phyloP scores from a whole-genome alignment of 169 alveolate genomes.

The Plasmodium chabaudi region DNA sequence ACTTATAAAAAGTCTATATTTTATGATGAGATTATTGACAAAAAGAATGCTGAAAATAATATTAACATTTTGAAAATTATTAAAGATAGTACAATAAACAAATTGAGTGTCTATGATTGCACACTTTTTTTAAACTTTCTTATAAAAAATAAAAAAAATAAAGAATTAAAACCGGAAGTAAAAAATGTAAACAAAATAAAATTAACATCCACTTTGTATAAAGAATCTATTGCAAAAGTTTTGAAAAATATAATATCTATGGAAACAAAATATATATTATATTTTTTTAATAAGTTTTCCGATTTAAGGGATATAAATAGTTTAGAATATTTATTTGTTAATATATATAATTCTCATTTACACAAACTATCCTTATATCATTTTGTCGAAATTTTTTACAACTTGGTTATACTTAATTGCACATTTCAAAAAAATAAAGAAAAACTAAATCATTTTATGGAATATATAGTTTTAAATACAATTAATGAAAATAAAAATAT shows the following conservation, averaged over 20 bases:
- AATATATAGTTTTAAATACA: constrained; percentile 14
- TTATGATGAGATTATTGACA: constrained; percentile 42
- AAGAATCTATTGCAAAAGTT: constrained; percentile 30
- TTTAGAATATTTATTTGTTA: constrained; percentile 9
- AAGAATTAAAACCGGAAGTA: background rate
- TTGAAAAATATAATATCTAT: constrained; percentile 14
- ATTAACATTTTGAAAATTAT: constrained; percentile 17
- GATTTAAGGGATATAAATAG: constrained; percentile 46
- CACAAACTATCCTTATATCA: constrained; percentile 15
- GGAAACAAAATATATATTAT: constrained; percentile 15
- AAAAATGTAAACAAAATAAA: constrained; percentile 26
- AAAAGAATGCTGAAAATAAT: constrained; percentile 23
- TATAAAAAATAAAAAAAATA: constrained; percentile 55
- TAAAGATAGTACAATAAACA: constrained; percentile 15
- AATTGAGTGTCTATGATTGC: constrained; percentile 39
- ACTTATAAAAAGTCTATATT: constrained; percentile 29
- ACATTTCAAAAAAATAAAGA: constrained; percentile 20
- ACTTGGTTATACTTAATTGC: constrained; percentile 25
- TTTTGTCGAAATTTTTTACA: constrained; percentile 24
- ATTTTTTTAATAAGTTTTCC: constrained; percentile 37
- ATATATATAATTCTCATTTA: constrained; percentile 26
- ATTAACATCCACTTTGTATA: constrained; percentile 28
- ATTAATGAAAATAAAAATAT: constrained; percentile 40
- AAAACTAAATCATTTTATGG: constrained; percentile 1
- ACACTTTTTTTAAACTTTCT: constrained; percentile 34